phyloP scores from a whole-genome alignment of 1,139 yeast genomes.

The Sugiyamaella sp. region DNA sequence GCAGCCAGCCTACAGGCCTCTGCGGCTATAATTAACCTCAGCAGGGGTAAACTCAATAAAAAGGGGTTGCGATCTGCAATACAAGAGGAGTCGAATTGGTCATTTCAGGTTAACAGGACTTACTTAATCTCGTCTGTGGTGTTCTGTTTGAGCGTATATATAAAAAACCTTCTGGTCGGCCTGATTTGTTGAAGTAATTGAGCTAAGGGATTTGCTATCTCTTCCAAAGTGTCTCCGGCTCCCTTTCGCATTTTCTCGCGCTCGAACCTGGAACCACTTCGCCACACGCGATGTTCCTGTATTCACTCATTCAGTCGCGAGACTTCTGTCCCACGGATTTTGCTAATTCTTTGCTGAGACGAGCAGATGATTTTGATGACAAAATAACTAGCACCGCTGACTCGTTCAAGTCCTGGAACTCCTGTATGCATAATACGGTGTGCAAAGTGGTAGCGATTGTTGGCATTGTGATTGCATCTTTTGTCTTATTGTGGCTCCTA shows the following conservation, averaged over 20 bases:
- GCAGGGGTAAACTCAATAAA: neutral
- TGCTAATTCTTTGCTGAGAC: slow-evolving; percentile 5
- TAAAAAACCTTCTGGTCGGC: too few species aligned
- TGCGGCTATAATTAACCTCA: neutral
- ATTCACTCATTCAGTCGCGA: neutral
- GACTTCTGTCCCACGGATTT: slow-evolving; percentile 13
- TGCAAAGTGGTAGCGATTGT: slow-evolving; percentile 80
- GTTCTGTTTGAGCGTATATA: neutral
- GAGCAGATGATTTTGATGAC: slow-evolving; percentile 17
- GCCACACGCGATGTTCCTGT: slow-evolving; percentile 18
- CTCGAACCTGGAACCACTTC: too few species aligned
- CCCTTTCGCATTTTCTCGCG: too few species aligned
- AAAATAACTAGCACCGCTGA: slow-evolving; percentile 15
- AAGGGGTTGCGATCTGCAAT: neutral
- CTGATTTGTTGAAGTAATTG: too few species aligned
- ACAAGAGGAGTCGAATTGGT: neutral
- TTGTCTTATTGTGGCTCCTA: slow-evolving; percentile 45
- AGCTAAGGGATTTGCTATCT: too few species aligned
- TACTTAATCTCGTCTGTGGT: neutral
- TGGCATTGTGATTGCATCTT: slow-evolving; percentile 61
- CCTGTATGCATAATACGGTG: slow-evolving; percentile 75
- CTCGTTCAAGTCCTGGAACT: slow-evolving; percentile 68
- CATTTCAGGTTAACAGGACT: neutral
- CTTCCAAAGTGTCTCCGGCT: too few species aligned
- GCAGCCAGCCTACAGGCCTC: too few species aligned